Percentiles rank a stretch among this genome's conserved stretches.
Evolutionary conservation across 2,329 filamentous ascomycete species (phyloP).

Genomic region (Diaporthe caulivora): DNA sequence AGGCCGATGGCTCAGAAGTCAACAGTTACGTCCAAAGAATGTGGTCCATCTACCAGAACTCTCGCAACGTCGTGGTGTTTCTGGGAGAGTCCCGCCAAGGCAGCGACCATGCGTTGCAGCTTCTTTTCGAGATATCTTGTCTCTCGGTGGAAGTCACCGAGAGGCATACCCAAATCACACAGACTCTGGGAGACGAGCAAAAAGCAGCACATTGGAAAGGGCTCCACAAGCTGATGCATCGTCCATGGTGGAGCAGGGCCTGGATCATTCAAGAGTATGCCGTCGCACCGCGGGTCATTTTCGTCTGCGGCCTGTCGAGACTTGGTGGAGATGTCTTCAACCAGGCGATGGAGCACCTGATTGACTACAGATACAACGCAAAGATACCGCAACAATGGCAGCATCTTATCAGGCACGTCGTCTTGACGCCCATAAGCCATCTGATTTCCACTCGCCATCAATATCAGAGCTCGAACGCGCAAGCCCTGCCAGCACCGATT

Average conservation of each 20-base stretch:
- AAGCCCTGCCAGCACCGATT: not conserved
- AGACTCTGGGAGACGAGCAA: not conserved
- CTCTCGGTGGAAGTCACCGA: not conserved
- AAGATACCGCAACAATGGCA: conserved; percentile 7
- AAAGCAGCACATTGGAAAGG: not conserved
- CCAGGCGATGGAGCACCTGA: conserved; percentile 17
- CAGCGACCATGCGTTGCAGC: conserved; percentile 11
- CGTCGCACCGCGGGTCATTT: conserved; percentile 13
- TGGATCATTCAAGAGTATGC: conserved; percentile 24
- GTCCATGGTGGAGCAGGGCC: conserved; percentile 18
- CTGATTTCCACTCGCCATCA: conserved; percentile 10
- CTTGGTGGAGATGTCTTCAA: conserved; percentile 7
- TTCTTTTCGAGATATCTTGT: not conserved
- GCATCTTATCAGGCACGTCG: not conserved
- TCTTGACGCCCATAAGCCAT: conserved; percentile 1
- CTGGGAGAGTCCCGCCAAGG: not conserved
- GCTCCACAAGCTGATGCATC: conserved; percentile 7
- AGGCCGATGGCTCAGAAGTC: conserved; percentile 8
- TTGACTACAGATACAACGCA: conserved; percentile 19
- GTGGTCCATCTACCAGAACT: conserved; percentile 18
- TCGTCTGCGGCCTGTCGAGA: not conserved
- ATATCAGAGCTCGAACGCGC: conserved; percentile 16
- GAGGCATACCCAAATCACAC: conserved; percentile 8
- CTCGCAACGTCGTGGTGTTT: conserved; percentile 16
- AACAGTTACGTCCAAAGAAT: conserved; percentile 20